phyloP scores from a whole-genome alignment of 2,329 filamentous ascomycete genomes.

The Penicillium expansum region DNA sequence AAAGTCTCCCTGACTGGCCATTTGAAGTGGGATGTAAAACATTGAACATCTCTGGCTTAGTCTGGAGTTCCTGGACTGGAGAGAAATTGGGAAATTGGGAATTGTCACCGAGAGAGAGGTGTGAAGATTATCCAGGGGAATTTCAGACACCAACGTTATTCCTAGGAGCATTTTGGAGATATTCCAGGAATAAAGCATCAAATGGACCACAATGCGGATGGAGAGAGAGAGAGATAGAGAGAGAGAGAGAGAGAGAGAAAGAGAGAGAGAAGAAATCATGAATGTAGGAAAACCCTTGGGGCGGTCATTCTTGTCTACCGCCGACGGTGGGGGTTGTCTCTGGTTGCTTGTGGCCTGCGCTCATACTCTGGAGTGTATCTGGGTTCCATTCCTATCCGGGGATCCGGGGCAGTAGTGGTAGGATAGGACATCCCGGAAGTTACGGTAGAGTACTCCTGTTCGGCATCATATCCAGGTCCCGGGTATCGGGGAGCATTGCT shows the following conservation, averaged over 20 bases:
- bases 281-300: conserved; percentile 10
- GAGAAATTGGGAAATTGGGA: conserved; percentile 1
- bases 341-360: conserved; percentile 41
- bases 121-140: conserved; percentile 8
- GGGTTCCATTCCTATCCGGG: conserved; percentile 44
- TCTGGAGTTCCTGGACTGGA: conserved; percentile 4
- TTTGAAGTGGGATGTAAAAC: conserved; percentile 3
- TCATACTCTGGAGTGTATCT: conserved; percentile 45
- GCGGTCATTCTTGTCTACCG: conserved; percentile 29
- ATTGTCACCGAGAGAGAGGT: neutral
- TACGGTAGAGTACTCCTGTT: conserved; percentile 42
- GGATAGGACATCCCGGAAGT: conserved; percentile 43
- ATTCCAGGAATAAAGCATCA: conserved; percentile 18
- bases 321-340: conserved; percentile 41
- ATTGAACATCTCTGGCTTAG: conserved; percentile 1
- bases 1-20: neutral
- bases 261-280: conserved; percentile 10
- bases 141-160: conserved; percentile 18
- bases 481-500: conserved; percentile 43
- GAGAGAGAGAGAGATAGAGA: neutral
- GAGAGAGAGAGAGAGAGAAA: neutral
- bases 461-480: conserved; percentile 43
- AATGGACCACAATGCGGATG: conserved; percentile 11
- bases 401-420: conserved; percentile 40
- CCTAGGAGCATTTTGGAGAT: conserved; percentile 11